A percentile compares a stretch with the other conserved stretches of the same genome.
Evolutionary conservation across 1,284 basidiomycete genomes (phyloP).

Genomic region (Malassezia pachydermatis): DNA sequence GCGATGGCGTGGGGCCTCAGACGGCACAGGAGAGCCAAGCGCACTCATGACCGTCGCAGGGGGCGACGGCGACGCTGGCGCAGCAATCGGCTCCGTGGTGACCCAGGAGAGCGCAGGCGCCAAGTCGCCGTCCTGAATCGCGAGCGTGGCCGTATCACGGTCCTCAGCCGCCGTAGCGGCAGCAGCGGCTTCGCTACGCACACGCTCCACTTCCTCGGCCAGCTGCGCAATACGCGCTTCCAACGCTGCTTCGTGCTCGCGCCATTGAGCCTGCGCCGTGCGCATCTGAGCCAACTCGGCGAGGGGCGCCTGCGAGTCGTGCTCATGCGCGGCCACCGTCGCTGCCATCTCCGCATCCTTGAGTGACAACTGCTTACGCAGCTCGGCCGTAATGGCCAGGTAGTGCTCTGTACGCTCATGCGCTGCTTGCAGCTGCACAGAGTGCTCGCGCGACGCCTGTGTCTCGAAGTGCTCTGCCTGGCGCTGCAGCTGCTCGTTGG

Average conservation of each 20-base stretch:
- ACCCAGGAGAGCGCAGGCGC: slow-evolving; percentile 9
- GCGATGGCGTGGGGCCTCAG: no score
- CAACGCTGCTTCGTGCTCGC: not conserved
- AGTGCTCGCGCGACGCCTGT: slow-evolving; percentile 22
- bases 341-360: slow-evolving; percentile 19
- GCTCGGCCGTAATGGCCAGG: slow-evolving; percentile 14
- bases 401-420: slow-evolving; percentile 20
- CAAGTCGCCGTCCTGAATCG: no score
- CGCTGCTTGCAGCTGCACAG: slow-evolving; percentile 21
- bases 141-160: not conserved
- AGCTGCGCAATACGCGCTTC: not conserved
- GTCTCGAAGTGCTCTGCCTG: slow-evolving; percentile 20
- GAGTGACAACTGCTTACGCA: slow-evolving; percentile 19
- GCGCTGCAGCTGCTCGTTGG: slow-evolving; percentile 17
- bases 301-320: slow-evolving; percentile 4
- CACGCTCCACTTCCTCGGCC: not conserved
- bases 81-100: not conserved
- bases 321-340: slow-evolving; percentile 5
- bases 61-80: slow-evolving; percentile 3
- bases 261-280: not conserved
- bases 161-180: not conserved
- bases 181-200: not conserved
- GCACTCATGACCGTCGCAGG: not conserved
- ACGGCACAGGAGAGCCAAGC: not conserved
- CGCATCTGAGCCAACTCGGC: not conserved